Base-by-base conservation (phyloP, 176 grass and related monocot genomes). In the Oryza punctata region DNA sequence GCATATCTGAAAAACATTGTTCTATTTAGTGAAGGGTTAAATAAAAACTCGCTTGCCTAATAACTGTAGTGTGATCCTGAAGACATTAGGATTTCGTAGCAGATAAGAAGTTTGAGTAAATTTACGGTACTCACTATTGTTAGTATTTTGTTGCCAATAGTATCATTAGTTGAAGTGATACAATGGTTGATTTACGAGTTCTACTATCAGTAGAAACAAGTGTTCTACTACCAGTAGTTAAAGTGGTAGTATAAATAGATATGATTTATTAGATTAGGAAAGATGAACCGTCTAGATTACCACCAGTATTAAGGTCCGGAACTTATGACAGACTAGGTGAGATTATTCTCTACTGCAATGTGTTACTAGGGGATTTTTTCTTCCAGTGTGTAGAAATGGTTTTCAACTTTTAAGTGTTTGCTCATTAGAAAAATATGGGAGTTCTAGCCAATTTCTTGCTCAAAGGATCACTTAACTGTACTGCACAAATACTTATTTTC, bases 41-140 rank as follows among this genome's bases (percentile, higher is more conserved):
- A 38, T 38, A 8, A 38, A 40, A 37, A 71, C 83, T 78, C 28
- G 29, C 38, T 19, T 46, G 41, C 69, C 41, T 40, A 18, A 87
- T 88, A n/a, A 27, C 83, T 93, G 5, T 12, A 16, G 23, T 49
- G 70, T 83, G 9, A 80, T 90, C 11, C 52, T 66, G 12, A 79
- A 76, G 45, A 89, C 82, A 14, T 93, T 80, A 59, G 78, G 81
- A 29, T 72, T 82, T 61, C 70, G 23, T 28, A 90, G 84, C 63
- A 57, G 16, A 21, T 70, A 85, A 9, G 12, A 50, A 6, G 16
- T 41, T 41, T 41, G 40, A 41, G 40, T 41, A 10, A 41, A 9
- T 41, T 41, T 41, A 10, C 40, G 1, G 40, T 41, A 10, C 9
- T 41, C 40, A 41, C 10, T 41, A 10, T 10, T 10, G 40, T 41